Evolutionary conservation across 2,329 filamentous ascomycete species (phyloP), one percentile per base, ranked within the genome.

Genomic region (Botrytis squamosa): DNA sequence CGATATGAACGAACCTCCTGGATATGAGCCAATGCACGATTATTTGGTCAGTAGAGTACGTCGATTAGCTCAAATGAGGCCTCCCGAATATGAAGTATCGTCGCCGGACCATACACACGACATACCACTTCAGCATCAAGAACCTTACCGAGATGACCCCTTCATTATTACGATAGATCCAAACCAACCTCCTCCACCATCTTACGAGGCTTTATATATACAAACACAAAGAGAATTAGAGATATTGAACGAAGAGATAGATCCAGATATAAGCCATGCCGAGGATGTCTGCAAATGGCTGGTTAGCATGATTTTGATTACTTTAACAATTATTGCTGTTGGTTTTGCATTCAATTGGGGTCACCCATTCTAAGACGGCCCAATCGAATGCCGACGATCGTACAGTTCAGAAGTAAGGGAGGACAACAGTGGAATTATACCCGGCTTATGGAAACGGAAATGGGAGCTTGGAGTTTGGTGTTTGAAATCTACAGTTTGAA

Each of bases 11-110:
- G 59, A 74, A 59, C 79, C 79, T 66, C 79, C 79, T 22, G 73
- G 71, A 46, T 80, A 80, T 60, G 76, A 78, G 68, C 78, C 79
- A 3, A 80, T 80, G 79, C 77, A 79, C 74, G 78, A 80, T 63
- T 80, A 80, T 63, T 74, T 80, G 20, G 72, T 69, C 40, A 64
- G 25, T 7, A 75, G 79, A 49, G 74, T 76, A 20, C 77, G 74
- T 40, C 49, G 44, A 72, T 67, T 71, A 40, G 70, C 59, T 63
- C 70, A 52, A 49, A 72, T 40, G 57, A 29, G n/a, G 49, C 70
- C 63, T 52, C 55, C 74, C 36, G 42, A 46, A 57, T 55, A 72
- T 59, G 62, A 33, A 33, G 44, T 33, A 14, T 70, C 65, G 18
- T 14, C 57, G 36, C 52, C 42, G 71, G 36, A 73, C 52, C 65